Evolutionary conservation across 208 protist genomes (phyloP), one percentile per base, ranked within the genome.

Genomic region (Tritrichomonas musculus): DNA sequence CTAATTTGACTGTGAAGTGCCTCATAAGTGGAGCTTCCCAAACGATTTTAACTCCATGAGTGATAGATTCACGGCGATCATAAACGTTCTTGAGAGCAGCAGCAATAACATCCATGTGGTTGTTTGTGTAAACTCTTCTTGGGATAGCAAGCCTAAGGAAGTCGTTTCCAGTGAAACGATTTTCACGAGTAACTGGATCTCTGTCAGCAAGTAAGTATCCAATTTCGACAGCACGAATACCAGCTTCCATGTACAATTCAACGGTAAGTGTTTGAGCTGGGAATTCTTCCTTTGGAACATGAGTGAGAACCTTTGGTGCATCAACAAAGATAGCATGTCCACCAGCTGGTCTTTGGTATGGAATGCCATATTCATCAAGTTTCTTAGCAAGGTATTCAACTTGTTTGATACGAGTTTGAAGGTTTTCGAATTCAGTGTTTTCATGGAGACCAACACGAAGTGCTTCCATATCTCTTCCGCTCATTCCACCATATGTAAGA

Each of bases 81-180:
- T 66, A 84, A n/a, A 73, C 92, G 64, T 84, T 77, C 55, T 88
- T 73, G 60, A 77, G 30, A 17, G 75, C 92, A 25, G 66, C 92
- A 84, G 75, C 75, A 9, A 84, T 53, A 39, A 75, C 72, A 36
- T 93, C 64, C 57, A 93, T 75, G 39, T 93, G 92, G 33, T 77
- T 84, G 72, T 93, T 39, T 64, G 92, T 93, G 92, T 93, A 93
- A 77, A 93, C 75, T 39, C 92, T 47, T 20, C 92, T 47, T 84
- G 92, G 92, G 64, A 93, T 88, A 20, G 92, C 93, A 13, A 93
- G 47, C 69, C 69, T 80, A 13, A 88, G 44, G 82, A 94, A 75
- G 82, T 93, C 49, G 64, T 84, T 73, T 22, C 93, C 93, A 84
- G 11, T 64, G 30, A 93, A 73, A n/a, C 77, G 77, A n/a, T 88